These are phyloP conservation scores for Bifiguratus adelaidae DNA, from an alignment of 192 early-diverging fungal genomes.

Conservation along the genomic window DNA sequence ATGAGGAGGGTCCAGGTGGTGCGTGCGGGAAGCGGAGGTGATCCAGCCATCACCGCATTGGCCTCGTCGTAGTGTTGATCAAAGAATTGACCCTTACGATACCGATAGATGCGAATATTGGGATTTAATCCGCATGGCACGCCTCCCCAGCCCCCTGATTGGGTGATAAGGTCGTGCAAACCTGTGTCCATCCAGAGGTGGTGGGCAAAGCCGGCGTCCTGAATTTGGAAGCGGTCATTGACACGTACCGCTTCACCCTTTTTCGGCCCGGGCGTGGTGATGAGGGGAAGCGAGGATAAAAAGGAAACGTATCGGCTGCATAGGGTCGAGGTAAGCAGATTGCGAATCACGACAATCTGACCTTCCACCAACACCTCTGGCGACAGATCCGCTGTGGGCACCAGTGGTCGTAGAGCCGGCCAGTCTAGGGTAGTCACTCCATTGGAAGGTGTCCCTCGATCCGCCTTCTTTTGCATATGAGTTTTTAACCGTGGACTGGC, in stretches of 20 bases:
- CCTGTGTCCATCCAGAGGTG: conserved; percentile 15
- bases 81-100: conserved; percentile 22
- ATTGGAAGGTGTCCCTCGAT: no score
- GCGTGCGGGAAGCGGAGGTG: no score
- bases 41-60: no score
- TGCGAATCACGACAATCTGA: no score
- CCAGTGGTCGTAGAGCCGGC: no score
- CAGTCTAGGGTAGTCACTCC: no score
- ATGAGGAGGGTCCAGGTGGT: conserved; percentile 31
- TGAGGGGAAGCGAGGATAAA: background rate
- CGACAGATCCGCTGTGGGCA: no score
- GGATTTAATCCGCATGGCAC: conserved; percentile 17
- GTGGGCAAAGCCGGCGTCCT: conserved; percentile 12
- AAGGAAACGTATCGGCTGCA: no score
- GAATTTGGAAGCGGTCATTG: conserved; percentile 24
- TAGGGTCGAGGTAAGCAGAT: no score
- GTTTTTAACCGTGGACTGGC: no score
- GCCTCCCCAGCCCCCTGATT: background rate
- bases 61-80: conserved; percentile 30
- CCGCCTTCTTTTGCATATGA: no score
- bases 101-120: conserved; percentile 32
- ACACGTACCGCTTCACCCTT: conserved; percentile 26
- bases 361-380: no score
- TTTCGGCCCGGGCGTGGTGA: conserved; percentile 8
- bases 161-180: background rate